Evolutionary conservation across 352 stramenopile genomes (phyloP), one percentile per base, ranked within the genome.

Genomic region (Globisporangium ultimum): DNA sequence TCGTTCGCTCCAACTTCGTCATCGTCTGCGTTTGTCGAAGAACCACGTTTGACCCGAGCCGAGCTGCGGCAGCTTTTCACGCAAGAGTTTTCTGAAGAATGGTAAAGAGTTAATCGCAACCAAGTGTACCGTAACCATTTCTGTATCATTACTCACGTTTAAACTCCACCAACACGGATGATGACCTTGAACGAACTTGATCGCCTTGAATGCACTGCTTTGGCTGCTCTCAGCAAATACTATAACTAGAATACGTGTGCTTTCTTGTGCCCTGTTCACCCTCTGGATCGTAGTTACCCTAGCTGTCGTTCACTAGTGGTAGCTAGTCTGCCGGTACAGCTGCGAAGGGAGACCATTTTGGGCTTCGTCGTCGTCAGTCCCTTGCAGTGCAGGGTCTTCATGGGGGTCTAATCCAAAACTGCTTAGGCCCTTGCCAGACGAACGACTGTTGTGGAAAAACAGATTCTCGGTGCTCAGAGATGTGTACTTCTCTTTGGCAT

Each of bases 41-140:
- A 74, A 49, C 48, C 70, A 20, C 66, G 69, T 0, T 49, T 88
- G 40, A 75, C 70, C 1, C 63, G 68, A 53, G 68, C 74, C 61
- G 78, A 88, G 24, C 53, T 88, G 28, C 66, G 61, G 2, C 68
- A 65, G 48, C 54, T 88, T n/a, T 87, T 88, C 48, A 76, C 70
- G 15, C 56, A 62, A n/a, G 56, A 41, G 5, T 24, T n/a, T 18
- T 42, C 47, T n/a, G 48, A 55, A 1, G 47, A 61, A 1, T 61
- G 36, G 48, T 62, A 48, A 36, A 5, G 24, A 32, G 24, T 32
- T 32, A 5, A 5, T 32, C 2, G 24, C 5, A 5, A 32, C 8
- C 7, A 36, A 36, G 7, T 36, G 28, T 36, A 36, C 28, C 28
- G 7, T 10, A 36, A 10, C 7, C 28, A 36, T 10, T 6, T 36